Percentiles rank a stretch among this genome's conserved stretches.
These are phyloP conservation scores for Baorangia bicolor DNA, from an alignment of 768 basidiomycete species.

Conservation along the genomic window DNA sequence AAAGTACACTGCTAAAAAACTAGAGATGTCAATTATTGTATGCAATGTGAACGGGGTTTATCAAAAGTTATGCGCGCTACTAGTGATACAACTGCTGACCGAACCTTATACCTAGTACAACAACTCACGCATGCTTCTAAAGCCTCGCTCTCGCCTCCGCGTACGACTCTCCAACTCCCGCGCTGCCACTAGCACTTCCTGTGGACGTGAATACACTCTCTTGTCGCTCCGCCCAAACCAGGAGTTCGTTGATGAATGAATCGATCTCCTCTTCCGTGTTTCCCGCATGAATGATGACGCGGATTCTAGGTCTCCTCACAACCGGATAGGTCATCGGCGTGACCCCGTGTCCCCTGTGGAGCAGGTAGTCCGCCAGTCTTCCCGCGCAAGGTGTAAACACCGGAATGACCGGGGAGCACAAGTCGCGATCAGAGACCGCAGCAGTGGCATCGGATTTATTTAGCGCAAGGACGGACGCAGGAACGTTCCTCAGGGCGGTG, in stretches of 20 bases:
- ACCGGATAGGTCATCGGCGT: conserved; percentile 11
- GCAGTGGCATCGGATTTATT: background rate
- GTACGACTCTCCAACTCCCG: background rate
- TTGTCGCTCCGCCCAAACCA: conserved; percentile 12
- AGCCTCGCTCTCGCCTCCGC: conserved; percentile 13
- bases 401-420: conserved; percentile 22
- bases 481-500: conserved; percentile 1
- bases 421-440: background rate
- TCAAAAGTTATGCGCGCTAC: background rate
- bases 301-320: conserved; percentile 18
- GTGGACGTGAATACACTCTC: background rate
- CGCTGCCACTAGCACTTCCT: background rate
- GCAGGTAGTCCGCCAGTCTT: conserved; percentile 14
- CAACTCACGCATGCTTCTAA: background rate
- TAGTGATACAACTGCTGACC: background rate
- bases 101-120: background rate
- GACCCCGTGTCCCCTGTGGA: conserved; percentile 14
- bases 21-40: background rate
- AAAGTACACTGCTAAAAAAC: background rate
- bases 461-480: conserved; percentile 8
- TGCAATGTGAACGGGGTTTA: background rate
- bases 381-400: conserved; percentile 13
- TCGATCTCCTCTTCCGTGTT: conserved; percentile 22
- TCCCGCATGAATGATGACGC: conserved; percentile 15
- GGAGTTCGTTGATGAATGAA: conserved; percentile 1